Conservation (phyloP, 495 filamentous ascomycete species). For the Aspergillus ostianus region DNA sequence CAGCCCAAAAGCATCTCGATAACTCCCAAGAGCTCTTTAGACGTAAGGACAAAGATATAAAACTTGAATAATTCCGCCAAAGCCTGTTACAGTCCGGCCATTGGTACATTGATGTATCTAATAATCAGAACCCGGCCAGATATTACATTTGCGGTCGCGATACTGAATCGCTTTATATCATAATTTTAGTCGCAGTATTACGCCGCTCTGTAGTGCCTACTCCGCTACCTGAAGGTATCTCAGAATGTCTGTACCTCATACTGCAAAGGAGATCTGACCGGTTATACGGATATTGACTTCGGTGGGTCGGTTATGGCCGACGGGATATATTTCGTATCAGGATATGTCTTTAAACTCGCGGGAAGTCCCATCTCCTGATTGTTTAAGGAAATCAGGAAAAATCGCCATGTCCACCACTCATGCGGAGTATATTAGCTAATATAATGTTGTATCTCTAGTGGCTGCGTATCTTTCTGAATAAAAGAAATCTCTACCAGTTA, state of each 20-base stretch:
- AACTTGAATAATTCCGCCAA: not conserved
- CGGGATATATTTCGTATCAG: not conserved
- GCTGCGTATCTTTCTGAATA: constrained; percentile 15
- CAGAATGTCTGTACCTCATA: constrained; percentile 2
- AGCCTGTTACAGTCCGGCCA: constrained; percentile 1
- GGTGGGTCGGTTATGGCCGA: constrained; percentile 1
- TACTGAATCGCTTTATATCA: constrained; percentile 1
- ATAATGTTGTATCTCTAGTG: constrained; percentile 17
- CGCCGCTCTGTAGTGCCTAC: not conserved
- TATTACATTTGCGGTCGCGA: constrained; percentile 1
- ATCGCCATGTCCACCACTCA: constrained; percentile 18
- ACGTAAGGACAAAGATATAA: not conserved
- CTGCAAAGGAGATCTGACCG: not conserved
- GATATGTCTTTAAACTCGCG: constrained; percentile 3
- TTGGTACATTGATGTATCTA: constrained; percentile 4
- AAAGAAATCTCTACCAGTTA: constrained; percentile 15
- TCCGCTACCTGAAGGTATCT: constrained; percentile 2
- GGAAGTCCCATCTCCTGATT: constrained; percentile 1
- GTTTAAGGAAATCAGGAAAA: constrained; percentile 15
- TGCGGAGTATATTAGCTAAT: constrained; percentile 15
- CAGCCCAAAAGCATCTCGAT: not conserved
- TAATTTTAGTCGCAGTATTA: not conserved
- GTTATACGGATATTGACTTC: constrained; percentile 1
- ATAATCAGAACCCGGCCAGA: constrained; percentile 2
- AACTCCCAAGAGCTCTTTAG: not conserved